A percentile compares a stretch with the other conserved stretches of the same genome.
Evolutionary conservation across 495 filamentous ascomycete genomes (phyloP).

Genomic region (Aspergillus asperescens): DNA sequence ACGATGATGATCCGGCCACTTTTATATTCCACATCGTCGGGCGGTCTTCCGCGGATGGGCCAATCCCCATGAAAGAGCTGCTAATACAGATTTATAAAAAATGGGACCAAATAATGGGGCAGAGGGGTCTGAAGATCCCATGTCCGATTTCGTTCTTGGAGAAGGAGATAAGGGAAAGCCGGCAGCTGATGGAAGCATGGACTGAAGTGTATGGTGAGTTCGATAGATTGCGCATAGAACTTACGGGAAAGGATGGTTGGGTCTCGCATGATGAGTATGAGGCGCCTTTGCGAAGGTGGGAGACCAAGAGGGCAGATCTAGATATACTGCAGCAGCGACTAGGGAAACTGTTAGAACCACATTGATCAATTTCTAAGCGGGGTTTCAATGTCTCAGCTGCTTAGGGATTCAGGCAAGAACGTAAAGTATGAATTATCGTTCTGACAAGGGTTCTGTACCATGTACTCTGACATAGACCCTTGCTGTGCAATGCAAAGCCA

Average conservation of each 20-base stretch:
- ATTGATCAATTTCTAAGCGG: no score
- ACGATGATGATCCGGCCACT: constrained; percentile 17
- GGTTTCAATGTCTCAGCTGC: no score
- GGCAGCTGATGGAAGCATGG: constrained; percentile 14
- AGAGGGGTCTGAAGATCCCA: constrained; percentile 5
- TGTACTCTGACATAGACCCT: no score
- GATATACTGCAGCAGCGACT: constrained; percentile 8
- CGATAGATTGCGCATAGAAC: constrained; percentile 6
- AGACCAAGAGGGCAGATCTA: constrained; percentile 5
- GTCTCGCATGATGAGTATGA: constrained; percentile 21
- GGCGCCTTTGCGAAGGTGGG: constrained; percentile 13
- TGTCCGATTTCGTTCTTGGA: constrained; percentile 18
- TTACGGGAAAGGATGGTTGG: constrained; percentile 20
- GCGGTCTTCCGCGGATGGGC: constrained; percentile 15
- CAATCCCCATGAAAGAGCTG: constrained; percentile 18
- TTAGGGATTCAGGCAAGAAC: no score
- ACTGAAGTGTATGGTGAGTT: constrained; percentile 13
- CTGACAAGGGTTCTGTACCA: no score
- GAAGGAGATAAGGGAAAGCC: constrained; percentile 13
- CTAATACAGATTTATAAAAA: constrained; percentile 22
- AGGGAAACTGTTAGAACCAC: constrained; percentile 1
- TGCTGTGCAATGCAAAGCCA: not conserved
- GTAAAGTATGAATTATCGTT: no score
- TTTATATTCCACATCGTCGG: constrained; percentile 22
- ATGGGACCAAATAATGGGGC: constrained; percentile 16